Conservation (phyloP, 2,329 filamentous ascomycete genomes). For the Cytospora schulzeri region DNA sequence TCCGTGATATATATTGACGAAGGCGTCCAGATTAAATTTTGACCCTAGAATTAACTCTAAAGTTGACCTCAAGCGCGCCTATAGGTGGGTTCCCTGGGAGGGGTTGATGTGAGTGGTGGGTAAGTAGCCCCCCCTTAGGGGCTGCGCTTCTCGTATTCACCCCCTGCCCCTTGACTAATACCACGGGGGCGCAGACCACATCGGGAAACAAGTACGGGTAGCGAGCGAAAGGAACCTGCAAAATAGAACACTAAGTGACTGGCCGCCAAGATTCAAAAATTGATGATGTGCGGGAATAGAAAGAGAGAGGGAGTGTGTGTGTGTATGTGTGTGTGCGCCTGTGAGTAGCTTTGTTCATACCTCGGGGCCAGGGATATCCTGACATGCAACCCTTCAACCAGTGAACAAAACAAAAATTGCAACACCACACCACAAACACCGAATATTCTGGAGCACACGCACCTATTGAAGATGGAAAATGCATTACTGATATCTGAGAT, state of each 20-base stretch:
- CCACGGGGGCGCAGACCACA: background rate
- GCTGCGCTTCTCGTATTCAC: background rate
- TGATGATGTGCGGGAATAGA: background rate
- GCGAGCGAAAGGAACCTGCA: background rate
- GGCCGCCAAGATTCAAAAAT: background rate
- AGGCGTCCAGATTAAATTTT: background rate
- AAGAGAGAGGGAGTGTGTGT: background rate
- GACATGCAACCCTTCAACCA: background rate
- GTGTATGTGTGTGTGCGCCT: background rate
- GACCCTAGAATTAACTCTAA: background rate
- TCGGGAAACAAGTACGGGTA: background rate
- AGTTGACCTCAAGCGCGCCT: background rate
- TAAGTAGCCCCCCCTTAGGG: background rate
- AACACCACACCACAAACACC: too few species aligned
- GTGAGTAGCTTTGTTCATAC: background rate
- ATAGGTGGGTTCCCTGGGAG: slow-evolving; percentile 1
- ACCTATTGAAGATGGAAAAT: background rate
- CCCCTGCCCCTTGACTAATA: background rate
- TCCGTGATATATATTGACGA: background rate
- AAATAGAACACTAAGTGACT: background rate
- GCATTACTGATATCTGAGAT: slow-evolving; percentile 10
- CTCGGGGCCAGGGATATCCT: background rate
- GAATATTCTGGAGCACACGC: background rate
- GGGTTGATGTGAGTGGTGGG: background rate
- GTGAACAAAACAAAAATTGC: background rate